Base-by-base conservation (phyloP, 805 yeast species). In the Saccharomycopsis sp. region DNA sequence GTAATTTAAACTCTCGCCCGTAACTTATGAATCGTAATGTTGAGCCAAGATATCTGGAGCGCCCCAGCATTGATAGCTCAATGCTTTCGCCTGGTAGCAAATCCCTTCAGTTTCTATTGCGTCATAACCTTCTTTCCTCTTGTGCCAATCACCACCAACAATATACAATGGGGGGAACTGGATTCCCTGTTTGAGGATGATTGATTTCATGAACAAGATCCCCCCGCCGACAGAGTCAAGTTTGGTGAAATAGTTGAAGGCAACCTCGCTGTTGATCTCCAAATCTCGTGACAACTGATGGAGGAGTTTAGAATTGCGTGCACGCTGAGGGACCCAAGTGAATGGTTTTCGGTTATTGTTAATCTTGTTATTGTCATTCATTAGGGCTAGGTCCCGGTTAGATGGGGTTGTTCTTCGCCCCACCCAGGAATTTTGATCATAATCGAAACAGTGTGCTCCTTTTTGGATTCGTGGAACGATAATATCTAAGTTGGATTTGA, bases 221-320 rank as follows among this genome's bases (percentile, higher is more conserved):
- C 76, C 77, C 6, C 77, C 77, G 1, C 79, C 78, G 8, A 73
- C 79, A 2, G 76, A 70, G 50, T 72, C 76, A 20, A 73, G 50
- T 7, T 41, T 42, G 9, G n/a, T 4, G 23, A 41, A 45, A 24
- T 47, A 44, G 26, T 47, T 47, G 35, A 40, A 47, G 1, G 51
- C 51, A n/a, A 33, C 16, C 19, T 40, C 45, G 9, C 49, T 35
- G 34, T 47, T 47, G 22, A 44, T 9, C 20, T 40, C 43, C 5
- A 47, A 21, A 2, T 34, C 4, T 11, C 51, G 21, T 21, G 40
- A 22, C 2, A 47, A 20, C 11, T 36, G 38, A 3, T 34, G 6
- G 16, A 47, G 20, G 3, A 47, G 33, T 21, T 31, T 14, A 11
- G 45, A 16, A 27, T 47, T 36, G 27, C 21, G 17, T 14, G 38